These are phyloP conservation scores for Aspergillus saccharolyticus DNA, from an alignment of 495 filamentous ascomycete genomes.

Conservation along the genomic window DNA sequence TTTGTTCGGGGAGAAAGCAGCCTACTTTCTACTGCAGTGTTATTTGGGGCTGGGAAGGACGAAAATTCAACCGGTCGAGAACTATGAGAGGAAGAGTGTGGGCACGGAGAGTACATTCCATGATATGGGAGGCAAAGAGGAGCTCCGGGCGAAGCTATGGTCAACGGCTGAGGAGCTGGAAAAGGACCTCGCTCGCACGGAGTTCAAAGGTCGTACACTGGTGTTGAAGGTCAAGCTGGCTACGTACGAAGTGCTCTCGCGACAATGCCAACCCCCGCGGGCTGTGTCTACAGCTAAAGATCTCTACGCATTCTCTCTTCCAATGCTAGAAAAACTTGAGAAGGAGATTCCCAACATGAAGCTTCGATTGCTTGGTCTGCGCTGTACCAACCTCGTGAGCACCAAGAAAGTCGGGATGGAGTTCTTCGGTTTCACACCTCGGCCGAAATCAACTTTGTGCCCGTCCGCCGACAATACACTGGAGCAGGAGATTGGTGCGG, in stretches of 20 bases:
- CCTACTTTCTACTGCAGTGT: constrained; percentile 76
- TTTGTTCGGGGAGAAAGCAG: constrained; percentile 88
- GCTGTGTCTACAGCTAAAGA: constrained; percentile 72
- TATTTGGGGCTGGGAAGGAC: constrained; percentile 90
- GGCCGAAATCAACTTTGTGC: constrained; percentile 14
- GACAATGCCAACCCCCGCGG: constrained; percentile 70
- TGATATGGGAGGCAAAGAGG: constrained; percentile 64
- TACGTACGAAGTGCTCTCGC: constrained; percentile 83
- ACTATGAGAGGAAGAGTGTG: constrained; percentile 88
- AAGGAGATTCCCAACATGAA: constrained; percentile 78
- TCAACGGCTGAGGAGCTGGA: constrained; percentile 81
- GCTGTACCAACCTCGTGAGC: constrained; percentile 81
- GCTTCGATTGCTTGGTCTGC: constrained; percentile 80
- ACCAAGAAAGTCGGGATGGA: constrained; percentile 71
- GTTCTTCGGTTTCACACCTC: constrained; percentile 64
- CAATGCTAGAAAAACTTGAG: constrained; percentile 81
- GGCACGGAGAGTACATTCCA: constrained; percentile 91
- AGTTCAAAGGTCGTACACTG: constrained; percentile 85
- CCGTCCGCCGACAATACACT: constrained; percentile 9
- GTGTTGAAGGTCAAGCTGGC: constrained; percentile 92
- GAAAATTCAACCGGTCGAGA: constrained; percentile 77
- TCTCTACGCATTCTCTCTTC: constrained; percentile 72
- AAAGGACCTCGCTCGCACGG: constrained; percentile 71
- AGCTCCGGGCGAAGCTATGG: constrained; percentile 72
- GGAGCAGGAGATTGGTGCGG: constrained; percentile 65